Conservation (phyloP, 768 basidiomycete species). For the Termitomyces sp. region DNA sequence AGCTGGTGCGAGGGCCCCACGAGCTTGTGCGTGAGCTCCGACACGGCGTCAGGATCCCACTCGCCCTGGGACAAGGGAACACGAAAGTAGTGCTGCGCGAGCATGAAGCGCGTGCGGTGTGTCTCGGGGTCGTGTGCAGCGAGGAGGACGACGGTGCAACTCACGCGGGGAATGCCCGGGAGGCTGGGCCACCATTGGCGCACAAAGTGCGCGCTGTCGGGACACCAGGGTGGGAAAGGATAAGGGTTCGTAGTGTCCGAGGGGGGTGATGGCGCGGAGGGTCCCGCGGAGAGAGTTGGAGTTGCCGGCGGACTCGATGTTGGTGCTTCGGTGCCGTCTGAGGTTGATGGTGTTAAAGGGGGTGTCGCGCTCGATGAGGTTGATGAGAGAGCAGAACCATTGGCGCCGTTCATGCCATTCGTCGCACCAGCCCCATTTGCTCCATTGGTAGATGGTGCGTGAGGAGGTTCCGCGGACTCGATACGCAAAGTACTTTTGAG, state of each 20-base stretch:
- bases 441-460: not conserved
- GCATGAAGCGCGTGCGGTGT: conserved; percentile 55
- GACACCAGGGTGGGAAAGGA: conserved; percentile 64
- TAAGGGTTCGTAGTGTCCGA: conserved; percentile 50
- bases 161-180: conserved; percentile 55
- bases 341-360: not conserved
- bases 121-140: conserved; percentile 57
- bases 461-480: too few species aligned
- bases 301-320: not conserved
- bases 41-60: conserved; percentile 17
- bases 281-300: conserved; percentile 5
- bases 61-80: conserved; percentile 47
- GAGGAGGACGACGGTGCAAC: conserved; percentile 68
- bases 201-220: conserved; percentile 72
- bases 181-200: conserved; percentile 79
- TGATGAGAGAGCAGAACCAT: not conserved
- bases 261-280: conserved; percentile 4
- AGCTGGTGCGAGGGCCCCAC: conserved; percentile 6
- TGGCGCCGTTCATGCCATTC: not conserved
- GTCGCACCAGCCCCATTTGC: not conserved
- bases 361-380: not conserved
- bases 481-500: not conserved
- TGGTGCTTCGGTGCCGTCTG: not conserved
- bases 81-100: conserved; percentile 73
- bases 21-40: conserved; percentile 6